phyloP scores from a whole-genome alignment of 306 rosid genomes.

The Lithocarpus polystachyus region DNA sequence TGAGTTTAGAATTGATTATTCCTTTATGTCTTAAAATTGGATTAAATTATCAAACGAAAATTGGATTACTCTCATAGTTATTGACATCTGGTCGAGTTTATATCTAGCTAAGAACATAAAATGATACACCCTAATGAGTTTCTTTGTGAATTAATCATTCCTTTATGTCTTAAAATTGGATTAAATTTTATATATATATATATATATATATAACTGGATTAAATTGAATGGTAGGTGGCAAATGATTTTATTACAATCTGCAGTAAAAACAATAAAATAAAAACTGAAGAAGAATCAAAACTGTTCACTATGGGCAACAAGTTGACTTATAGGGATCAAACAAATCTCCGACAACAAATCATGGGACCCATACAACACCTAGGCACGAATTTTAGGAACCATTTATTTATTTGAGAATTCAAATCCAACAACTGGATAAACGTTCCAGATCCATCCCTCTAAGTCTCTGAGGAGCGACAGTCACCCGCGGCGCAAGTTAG shows the following conservation, averaged over 20 bases:
- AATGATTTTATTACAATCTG: too few species aligned
- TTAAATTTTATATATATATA: too few species aligned
- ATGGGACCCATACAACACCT: conserved; percentile 20
- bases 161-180: too few species aligned
- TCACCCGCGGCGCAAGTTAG: conserved; percentile 9
- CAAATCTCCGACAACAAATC: conserved; percentile 10
- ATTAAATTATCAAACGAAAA: neutral
- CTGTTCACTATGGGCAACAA: conserved; percentile 2
- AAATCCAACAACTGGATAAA: neutral
- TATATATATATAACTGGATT: too few species aligned
- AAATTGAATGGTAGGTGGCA: too few species aligned
- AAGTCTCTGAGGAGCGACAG: neutral
- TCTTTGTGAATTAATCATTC: too few species aligned
- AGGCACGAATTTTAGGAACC: neutral
- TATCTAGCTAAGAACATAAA: too few species aligned
- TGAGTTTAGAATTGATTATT: neutral
- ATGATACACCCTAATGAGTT: too few species aligned
- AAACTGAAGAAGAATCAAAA: conserved; percentile 3
- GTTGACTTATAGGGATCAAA: conserved; percentile 13
- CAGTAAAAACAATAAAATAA: too few species aligned
- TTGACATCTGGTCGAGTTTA: too few species aligned
- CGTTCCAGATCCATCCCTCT: neutral
- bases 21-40: neutral
- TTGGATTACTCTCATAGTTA: neutral
- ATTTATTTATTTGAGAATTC: neutral